These are phyloP conservation scores for Westerdykella sp. DNA, from an alignment of 2,329 filamentous ascomycete species.

Conservation along the genomic window DNA sequence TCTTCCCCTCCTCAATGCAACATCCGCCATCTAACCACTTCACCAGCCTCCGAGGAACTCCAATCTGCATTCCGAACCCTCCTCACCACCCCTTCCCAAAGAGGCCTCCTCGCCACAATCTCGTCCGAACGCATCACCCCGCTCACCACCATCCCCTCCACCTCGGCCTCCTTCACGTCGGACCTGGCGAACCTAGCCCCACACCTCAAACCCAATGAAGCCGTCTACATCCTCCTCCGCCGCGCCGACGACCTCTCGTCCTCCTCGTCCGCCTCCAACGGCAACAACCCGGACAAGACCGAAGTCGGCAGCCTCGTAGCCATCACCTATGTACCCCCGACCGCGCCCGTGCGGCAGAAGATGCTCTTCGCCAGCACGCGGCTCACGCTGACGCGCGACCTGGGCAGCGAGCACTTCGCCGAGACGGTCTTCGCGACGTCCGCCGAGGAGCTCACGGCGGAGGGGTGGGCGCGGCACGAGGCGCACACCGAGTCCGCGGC, in stretches of 20 bases:
- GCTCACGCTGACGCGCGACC: conserved; percentile 66
- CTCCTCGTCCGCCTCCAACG: conserved; percentile 12
- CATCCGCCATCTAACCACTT: conserved; percentile 10
- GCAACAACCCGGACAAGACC: neutral
- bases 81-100: conserved; percentile 55
- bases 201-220: conserved; percentile 59
- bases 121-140: conserved; percentile 60
- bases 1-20: neutral
- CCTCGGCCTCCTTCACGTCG: conserved; percentile 52
- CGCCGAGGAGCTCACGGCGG: conserved; percentile 60
- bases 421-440: conserved; percentile 69
- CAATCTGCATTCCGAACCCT: conserved; percentile 65
- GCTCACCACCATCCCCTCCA: conserved; percentile 47
- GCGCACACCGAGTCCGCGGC: conserved; percentile 56
- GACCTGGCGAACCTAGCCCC: conserved; percentile 59
- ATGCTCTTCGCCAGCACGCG: conserved; percentile 79
- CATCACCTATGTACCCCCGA: conserved; percentile 72
- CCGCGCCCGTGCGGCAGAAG: conserved; percentile 74
- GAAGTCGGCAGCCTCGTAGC: conserved; percentile 47
- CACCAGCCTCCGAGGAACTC: conserved; percentile 65
- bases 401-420: conserved; percentile 72
- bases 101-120: conserved; percentile 68
- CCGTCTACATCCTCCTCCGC: conserved; percentile 70
- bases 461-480: conserved; percentile 68
- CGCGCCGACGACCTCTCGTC: conserved; percentile 50